Base-by-base conservation (phyloP, 176 grass and related monocot genomes). In the Eragrostis nindensis region DNA sequence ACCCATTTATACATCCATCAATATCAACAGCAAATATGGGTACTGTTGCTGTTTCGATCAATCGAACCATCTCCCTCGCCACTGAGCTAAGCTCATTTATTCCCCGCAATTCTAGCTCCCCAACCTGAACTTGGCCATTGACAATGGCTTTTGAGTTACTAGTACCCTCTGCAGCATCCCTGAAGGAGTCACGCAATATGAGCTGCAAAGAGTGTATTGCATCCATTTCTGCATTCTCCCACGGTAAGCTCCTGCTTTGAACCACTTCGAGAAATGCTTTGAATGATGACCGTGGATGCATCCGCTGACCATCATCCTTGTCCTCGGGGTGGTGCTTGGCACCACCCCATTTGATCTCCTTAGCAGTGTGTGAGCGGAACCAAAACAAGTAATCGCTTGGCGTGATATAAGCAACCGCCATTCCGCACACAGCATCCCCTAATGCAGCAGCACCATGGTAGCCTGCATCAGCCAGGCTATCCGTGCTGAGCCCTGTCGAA, bases 221-320 rank as follows among this genome's bases (percentile, higher is more conserved):
- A 17, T 99, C 96, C 92, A 99, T 93, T 85, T 99, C 96, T 3
- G 92, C 90, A 84, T 90, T 93, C 85, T 99, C 96, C 96, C 96
- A 99, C 4, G 90, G 90, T 75, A 93, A 86, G 71, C 92, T 99
- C 79, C 88, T 90, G 52, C 92, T 91, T 87, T 99, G 93, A 67
- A 99, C 96, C 53, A 95, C 96, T 83, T 99, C 92, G 62, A 99
- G 91, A 82, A 99, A 99, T 44, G 96, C 90, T 75, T 99, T 95
- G 78, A 99, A 99, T 49, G 96, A 99, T 29, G 96, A 93, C 10
- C 96, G 86, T 53, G 96, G 96, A 82, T 99, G 92, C 96, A 99
- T 99, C 63, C 92, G 80, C 60, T 95, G 96, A 24, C 90, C 96
- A 84, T 99, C 96, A 57, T 99, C 92, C 77, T 95, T 99, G 77